Evolutionary conservation across 352 stramenopile species (phyloP), one percentile per base, ranked within the genome.

Genomic region (Globisporangium paroecandrum): DNA sequence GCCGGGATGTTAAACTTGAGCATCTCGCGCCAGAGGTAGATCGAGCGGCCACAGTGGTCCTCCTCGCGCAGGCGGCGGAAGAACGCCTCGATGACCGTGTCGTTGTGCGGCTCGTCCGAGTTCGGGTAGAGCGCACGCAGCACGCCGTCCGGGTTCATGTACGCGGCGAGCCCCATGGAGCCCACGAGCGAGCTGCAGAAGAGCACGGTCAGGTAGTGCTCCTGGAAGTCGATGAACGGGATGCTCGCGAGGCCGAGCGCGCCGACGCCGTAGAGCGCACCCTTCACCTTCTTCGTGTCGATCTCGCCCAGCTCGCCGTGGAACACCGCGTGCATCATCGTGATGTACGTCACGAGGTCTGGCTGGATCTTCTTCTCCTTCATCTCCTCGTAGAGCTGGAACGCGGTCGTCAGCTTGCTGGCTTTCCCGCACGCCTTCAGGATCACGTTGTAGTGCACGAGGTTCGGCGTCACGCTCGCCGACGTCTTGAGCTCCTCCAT

Each of bases 1-100:
- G 84, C 74, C n/a, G 77, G 65, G 27, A 94, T 76, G 38, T 76
- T 81, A 49, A 81, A 82, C 66, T 91, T 90, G 53, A 85, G 75
- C 81, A 95, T 93, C 65, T 95, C 88, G 34, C 83, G 81, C 88
- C 88, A 95, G 34, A 95, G 74, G 73, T 93, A 94, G 77, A 95
- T 93, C 34, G 82, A 85, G 51, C 88, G 78, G 0, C 88, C 85
- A 68, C 82, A 91, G 66, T 95, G 88, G 61, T 93, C 88, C 68
- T 95, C 88, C 57, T 95, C 88, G n/a, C 81, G 77, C 53, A 95
- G 78, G 10, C 88, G 85, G 0, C 85, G 83, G 66, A 94, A 93
- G 68, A 95, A 93, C 13, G 88, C 88, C 25, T 91, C 82, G 36
- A 93, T 90, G 34, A 95, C 64, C 5, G 75, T 77, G 57, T 91